A percentile compares a stretch with the other conserved stretches of the same genome.
phyloP scores from a whole-genome alignment of 768 basidiomycete genomes.

The Boletus patriciae region DNA sequence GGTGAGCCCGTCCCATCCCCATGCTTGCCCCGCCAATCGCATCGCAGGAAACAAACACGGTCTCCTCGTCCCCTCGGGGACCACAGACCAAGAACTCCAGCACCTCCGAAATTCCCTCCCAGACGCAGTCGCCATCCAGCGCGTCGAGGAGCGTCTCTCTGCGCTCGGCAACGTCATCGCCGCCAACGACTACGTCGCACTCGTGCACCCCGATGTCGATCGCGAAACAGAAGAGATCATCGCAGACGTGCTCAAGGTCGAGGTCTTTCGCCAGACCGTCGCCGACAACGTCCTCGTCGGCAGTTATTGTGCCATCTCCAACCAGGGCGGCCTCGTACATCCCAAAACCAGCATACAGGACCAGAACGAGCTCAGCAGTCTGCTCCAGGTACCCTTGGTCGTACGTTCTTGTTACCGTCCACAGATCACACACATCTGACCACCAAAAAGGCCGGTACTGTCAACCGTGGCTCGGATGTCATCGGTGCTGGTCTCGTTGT shows the following conservation, averaged over 20 bases:
- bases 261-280: slow-evolving; percentile 97
- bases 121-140: slow-evolving; percentile 89
- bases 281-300: slow-evolving; percentile 97
- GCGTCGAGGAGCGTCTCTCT: slow-evolving; percentile 95
- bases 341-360: slow-evolving; percentile 97
- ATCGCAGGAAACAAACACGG: slow-evolving; percentile 89
- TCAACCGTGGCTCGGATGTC: slow-evolving; percentile 97
- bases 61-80: slow-evolving; percentile 91
- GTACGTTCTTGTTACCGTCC: slow-evolving; percentile 48
- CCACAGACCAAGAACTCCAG: slow-evolving; percentile 97
- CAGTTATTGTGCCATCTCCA: slow-evolving; percentile 91
- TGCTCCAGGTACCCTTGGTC: slow-evolving; percentile 93
- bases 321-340: slow-evolving; percentile 97
- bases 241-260: slow-evolving; percentile 97
- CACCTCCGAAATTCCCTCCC: slow-evolving; percentile 96
- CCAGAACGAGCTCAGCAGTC: slow-evolving; percentile 92
- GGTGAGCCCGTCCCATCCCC: slow-evolving; percentile 43
- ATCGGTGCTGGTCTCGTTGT: slow-evolving; percentile 97
- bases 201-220: slow-evolving; percentile 97
- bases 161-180: slow-evolving; percentile 98
- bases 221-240: slow-evolving; percentile 99
- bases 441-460: slow-evolving; percentile 79
- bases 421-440: background rate
- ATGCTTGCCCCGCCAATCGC: background rate
- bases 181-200: slow-evolving; percentile 97